Percentiles rank a stretch among this genome's conserved stretches.
These are phyloP conservation scores for Tetracladium marchalianum DNA, from an alignment of 495 filamentous ascomycete genomes.

Conservation along the genomic window DNA sequence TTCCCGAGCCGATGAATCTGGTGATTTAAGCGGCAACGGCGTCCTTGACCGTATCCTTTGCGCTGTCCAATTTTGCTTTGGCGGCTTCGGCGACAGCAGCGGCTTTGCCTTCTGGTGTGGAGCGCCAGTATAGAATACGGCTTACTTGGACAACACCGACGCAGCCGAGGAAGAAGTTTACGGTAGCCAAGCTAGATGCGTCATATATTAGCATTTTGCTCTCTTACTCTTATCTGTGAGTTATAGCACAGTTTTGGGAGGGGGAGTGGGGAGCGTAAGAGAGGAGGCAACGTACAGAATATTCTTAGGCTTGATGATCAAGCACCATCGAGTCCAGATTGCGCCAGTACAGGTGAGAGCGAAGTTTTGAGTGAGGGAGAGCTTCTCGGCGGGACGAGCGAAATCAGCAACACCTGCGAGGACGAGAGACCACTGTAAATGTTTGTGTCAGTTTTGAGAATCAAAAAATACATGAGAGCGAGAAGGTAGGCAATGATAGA, in stretches of 20 bases:
- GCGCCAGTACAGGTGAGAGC: conserved; percentile 81
- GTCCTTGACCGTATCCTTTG: conserved; percentile 32
- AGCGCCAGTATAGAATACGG: conserved; percentile 63
- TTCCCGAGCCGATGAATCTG: too few species aligned
- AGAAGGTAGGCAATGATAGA: neutral
- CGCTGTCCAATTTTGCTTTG: conserved; percentile 22
- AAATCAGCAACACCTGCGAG: conserved; percentile 89
- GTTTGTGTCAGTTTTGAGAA: conserved; percentile 1
- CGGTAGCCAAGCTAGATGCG: conserved; percentile 63
- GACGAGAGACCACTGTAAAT: conserved; percentile 71
- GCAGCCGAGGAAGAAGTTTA: conserved; percentile 94
- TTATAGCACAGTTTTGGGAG: neutral
- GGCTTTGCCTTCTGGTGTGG: conserved; percentile 41
- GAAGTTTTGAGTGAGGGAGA: conserved; percentile 83
- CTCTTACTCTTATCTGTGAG: neutral
- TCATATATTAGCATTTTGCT: too few species aligned
- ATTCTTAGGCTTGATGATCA: conserved; percentile 92
- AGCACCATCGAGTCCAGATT: conserved; percentile 98
- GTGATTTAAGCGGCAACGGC: conserved; percentile 14
- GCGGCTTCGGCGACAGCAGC: conserved; percentile 24
- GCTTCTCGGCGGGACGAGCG: conserved; percentile 79
- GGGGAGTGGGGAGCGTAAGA: neutral
- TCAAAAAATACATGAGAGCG: neutral
- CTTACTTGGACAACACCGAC: conserved; percentile 75
- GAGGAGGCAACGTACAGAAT: conserved; percentile 51